Evolutionary conservation across 164 flowering plant genomes (phyloP), one percentile per base, ranked within the genome.

Genomic region (Nelumbo lutea): DNA sequence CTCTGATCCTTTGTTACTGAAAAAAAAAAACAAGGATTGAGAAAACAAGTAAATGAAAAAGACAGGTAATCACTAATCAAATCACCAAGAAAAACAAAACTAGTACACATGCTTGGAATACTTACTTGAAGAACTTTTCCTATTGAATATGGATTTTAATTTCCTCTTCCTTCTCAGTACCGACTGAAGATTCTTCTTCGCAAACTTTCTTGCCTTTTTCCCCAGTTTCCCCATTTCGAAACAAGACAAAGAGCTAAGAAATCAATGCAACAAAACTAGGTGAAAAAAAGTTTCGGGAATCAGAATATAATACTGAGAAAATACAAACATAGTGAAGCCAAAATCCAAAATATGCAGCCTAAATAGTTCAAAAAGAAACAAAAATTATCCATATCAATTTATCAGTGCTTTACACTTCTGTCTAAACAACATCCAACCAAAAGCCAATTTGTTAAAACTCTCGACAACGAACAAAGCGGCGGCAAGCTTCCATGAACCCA

Each of bases 141-240:
- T 87, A 55, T 84, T 88, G 70, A 83, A 72, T 52, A 76, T 44
- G 67, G 93, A 57, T 42, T 91, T 90, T 9, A 73, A 27, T 73
- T 90, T 85, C n/a, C 98, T 83, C 69, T 81, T 76, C 27, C 73
- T 66, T 67, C 77, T 88, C 15, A 73, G 68, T 42, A 90, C 89
- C 11, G 95, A 81, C 63, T 83, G 98, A 62, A 94, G 85, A 85
- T 94, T 80, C 84, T 94, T 91, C 89, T 83, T 89, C 13, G 97
- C 93, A 46, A 94, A 94, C 75, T 94, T 94, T 82, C 97, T 83
- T 7, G 98, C 98, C 70, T 91, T 94, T 84, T 88, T 94, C 60
- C 97, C 97, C 1, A 91, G 82, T 75, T 94, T 94, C 70, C 85
- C 90, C 98, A 91, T 91, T 73, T 52, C 51, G 59, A 7, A 42